Evolutionary conservation across 176 grass and related monocot genomes (phyloP).

Genomic region (Avena eriantha): DNA sequence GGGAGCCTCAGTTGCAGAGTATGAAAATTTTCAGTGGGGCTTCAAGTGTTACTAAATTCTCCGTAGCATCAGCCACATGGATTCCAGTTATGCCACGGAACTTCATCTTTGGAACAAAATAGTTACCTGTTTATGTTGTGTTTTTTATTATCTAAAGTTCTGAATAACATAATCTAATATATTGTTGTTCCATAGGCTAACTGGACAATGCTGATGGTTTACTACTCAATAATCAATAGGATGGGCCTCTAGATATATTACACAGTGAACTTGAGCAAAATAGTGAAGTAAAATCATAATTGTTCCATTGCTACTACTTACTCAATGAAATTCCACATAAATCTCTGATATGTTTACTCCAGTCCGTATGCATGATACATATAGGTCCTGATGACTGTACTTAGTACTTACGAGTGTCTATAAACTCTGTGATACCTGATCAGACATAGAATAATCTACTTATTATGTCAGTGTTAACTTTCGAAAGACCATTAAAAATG

Average conservation of each 20-base stretch:
- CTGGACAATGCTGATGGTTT: neutral
- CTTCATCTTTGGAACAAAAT: conserved; percentile 8
- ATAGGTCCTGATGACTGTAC: too few species aligned
- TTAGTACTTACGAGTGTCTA: too few species aligned
- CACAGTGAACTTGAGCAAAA: neutral
- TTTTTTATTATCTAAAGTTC: neutral
- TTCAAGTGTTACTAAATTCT: neutral
- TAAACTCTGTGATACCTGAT: neutral
- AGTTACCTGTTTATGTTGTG: neutral
- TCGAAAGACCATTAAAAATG: conserved; percentile 5
- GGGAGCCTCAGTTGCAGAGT: neutral
- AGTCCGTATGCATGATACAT: too few species aligned
- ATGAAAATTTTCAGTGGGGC: neutral
- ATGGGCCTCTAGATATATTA: neutral
- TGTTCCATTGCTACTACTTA: neutral
- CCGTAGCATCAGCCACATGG: neutral
- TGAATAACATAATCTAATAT: neutral
- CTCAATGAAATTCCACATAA: neutral
- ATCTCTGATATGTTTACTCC: neutral
- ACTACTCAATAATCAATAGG: neutral
- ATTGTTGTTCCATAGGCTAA: neutral
- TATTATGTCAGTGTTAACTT: neutral
- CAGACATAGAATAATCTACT: neutral
- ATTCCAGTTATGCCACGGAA: neutral
- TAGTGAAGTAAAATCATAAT: neutral